Conservation (phyloP, 1,139 yeast species). For the Yamadazyma diddensiae region DNA sequence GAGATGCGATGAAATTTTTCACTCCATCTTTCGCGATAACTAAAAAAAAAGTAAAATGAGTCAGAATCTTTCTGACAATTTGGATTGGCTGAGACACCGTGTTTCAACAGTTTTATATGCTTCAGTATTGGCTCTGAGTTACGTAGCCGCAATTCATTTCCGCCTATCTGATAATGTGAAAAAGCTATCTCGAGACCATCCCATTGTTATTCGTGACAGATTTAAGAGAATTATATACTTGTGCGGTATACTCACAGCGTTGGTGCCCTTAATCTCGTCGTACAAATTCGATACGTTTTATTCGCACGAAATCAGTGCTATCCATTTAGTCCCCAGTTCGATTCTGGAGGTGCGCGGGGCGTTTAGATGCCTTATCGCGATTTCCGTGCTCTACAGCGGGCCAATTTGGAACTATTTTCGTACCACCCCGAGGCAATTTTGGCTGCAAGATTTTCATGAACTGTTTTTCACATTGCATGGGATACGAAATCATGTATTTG, state of each 20-base stretch:
- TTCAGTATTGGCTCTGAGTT: slow-evolving; percentile 33
- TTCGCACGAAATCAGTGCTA: neutral
- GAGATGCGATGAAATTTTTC: no score
- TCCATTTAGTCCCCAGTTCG: slow-evolving; percentile 1
- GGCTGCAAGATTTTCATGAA: slow-evolving; percentile 15
- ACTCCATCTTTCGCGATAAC: slow-evolving; percentile 4
- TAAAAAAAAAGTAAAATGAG: slow-evolving; percentile 18
- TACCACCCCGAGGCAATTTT: slow-evolving; percentile 4
- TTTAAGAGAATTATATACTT: slow-evolving; percentile 33
- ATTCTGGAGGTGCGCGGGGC: neutral
- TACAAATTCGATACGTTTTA: neutral
- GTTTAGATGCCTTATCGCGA: slow-evolving; percentile 17
- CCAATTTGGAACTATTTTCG: slow-evolving; percentile 48
- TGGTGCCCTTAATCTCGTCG: slow-evolving; percentile 20
- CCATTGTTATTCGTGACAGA: slow-evolving; percentile 35
- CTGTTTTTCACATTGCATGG: slow-evolving; percentile 44
- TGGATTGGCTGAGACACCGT: slow-evolving; percentile 21
- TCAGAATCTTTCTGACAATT: slow-evolving; percentile 21
- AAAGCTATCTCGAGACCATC: slow-evolving; percentile 44
- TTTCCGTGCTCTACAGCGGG: slow-evolving; percentile 52
- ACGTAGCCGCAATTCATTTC: slow-evolving; percentile 39
- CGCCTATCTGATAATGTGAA: slow-evolving; percentile 22
- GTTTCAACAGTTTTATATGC: slow-evolving; percentile 12
- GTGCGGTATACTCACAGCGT: slow-evolving; percentile 25
- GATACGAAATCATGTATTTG: slow-evolving; percentile 65